Base-by-base conservation (phyloP, 148 eudicot genomes). In the Drosera capensis region DNA sequence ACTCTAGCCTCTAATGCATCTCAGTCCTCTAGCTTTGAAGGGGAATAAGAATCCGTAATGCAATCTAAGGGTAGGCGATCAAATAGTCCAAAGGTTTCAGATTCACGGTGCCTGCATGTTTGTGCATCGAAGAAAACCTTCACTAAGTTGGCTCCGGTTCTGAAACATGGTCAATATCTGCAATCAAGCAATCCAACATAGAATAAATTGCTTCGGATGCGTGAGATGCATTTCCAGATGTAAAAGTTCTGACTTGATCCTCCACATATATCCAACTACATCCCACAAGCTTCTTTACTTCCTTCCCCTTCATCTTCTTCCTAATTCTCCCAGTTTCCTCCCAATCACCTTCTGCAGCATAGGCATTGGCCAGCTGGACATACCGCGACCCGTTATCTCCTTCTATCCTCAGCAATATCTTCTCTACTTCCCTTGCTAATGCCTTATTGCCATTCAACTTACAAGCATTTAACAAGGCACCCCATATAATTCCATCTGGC, bases 271-370 rank as follows among this genome's bases (percentile, higher is more conserved):
- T 52, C 97, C 97, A 83, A 64, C 96, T 88, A 49, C 92, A 80
- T 44, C 96, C 96, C 37, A 79, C 78, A 60, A 48, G 31, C 67
- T 84, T 88, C 65, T 66, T 83, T 19, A 56, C 86, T 48, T 78
- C 94, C 40, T 52, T 75, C 26, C 75, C 87, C 65, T 62, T 88
- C 94, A 88, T 88, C 75, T 58, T 73, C 81, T 74, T 80, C 68
- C n/a, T 66, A 51, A 84, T 64, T 63, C 86, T 80, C 48, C 88
- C 79, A 75, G 74, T 86, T 46, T 88, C 94, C 23, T 60, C 67
- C 97, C 97, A 83, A 23, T 71, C 61, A 39, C 82, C 92, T 23
- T 78, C 77, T 7, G 77, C 63, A 20, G 97, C 97, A 31, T 88
- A 88, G 7, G 60, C 53, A 53, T 82, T 80, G 11, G 97, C 97